Base-by-base conservation (phyloP, 2,329 filamentous ascomycete genomes). In the Penicillium sp. region DNA sequence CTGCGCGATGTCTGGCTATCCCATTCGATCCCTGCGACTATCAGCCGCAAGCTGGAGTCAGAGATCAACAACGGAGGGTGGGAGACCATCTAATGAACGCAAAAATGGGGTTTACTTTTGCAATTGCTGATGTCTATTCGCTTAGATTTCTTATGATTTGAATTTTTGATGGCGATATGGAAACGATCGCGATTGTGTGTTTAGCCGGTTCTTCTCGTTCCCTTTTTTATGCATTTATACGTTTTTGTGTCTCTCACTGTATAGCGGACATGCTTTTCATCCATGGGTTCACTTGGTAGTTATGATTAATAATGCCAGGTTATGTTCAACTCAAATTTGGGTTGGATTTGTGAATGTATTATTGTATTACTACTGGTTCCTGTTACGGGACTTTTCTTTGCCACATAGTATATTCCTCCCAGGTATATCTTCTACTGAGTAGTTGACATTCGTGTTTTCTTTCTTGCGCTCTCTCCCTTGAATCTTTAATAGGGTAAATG, bases 31-130 rank as follows among this genome's bases (percentile, higher is more conserved):
- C 92, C 92, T 35, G 95, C 89, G 63, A 86, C 91, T 44, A 96
- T 99, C 70, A 90, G 89, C 61, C 82, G 94, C 62, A 93, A 91
- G 74, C 75, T 99, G 62, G 94, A 99, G 78, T 88, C 90, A 14
- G 94, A 99, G 73, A 91, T 97, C 42, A 99, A 99, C 70, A 97
- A 91, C 66, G 94, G 94, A 0, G 94, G 94, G 0, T 99, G 94
- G 94, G 94, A 99, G 78, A 97, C 72, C 54, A 72, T 77, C 19
- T 77, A 66, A 68, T 58, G 57, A 59, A 43, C n/a, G 26, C 37
- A 12, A 53, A 54, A 60, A 57, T 56, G 46, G 19, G 25, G 11
- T 22, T 38, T 19, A 22, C 16, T 40, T 41, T 38, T 46, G 48
- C 38, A 17, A 11, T 38, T 33, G 19, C 25, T 52, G n/a, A 25